Evolutionary conservation across 176 grass and related monocot species (phyloP).

Genomic region (Rhipidocladum racemiflorum): DNA sequence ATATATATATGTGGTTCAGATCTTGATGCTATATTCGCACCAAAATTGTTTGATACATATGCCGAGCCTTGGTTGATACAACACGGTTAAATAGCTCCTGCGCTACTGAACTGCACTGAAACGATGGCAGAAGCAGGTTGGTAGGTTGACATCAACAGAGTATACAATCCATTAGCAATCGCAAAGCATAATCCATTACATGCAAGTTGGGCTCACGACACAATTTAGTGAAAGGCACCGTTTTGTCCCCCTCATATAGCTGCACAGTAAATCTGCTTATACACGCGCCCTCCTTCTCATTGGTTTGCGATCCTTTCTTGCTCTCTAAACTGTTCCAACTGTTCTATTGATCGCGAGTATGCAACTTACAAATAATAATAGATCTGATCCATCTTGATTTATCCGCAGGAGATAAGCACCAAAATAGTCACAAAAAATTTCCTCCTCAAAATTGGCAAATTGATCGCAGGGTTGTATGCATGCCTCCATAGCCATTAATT

Average conservation of each 20-base stretch:
- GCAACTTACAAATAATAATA: conserved; percentile 17
- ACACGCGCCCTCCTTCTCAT: background rate
- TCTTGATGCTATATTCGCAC: conserved; percentile 35
- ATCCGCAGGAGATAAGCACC: background rate
- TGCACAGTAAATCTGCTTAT: background rate
- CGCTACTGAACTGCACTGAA: background rate
- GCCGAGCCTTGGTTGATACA: conserved; percentile 23
- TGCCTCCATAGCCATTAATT: conserved; percentile 19
- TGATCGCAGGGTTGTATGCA: background rate
- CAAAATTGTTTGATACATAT: conserved; percentile 26
- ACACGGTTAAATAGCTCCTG: conserved; percentile 8
- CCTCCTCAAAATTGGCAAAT: background rate
- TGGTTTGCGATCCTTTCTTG: background rate
- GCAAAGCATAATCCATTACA: conserved; percentile 6
- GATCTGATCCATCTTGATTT: conserved; percentile 28
- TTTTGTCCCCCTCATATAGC: background rate
- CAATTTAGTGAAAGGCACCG: background rate
- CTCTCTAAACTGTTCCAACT: background rate
- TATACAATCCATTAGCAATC: background rate
- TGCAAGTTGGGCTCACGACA: conserved; percentile 30
- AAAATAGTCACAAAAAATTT: background rate
- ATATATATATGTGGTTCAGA: conserved; percentile 35
- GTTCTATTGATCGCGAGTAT: background rate
- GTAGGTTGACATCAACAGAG: conserved; percentile 2
- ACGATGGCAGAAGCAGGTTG: conserved; percentile 17